Base-by-base conservation (phyloP, 345 rosid genomes). In the Brassica napus region DNA sequence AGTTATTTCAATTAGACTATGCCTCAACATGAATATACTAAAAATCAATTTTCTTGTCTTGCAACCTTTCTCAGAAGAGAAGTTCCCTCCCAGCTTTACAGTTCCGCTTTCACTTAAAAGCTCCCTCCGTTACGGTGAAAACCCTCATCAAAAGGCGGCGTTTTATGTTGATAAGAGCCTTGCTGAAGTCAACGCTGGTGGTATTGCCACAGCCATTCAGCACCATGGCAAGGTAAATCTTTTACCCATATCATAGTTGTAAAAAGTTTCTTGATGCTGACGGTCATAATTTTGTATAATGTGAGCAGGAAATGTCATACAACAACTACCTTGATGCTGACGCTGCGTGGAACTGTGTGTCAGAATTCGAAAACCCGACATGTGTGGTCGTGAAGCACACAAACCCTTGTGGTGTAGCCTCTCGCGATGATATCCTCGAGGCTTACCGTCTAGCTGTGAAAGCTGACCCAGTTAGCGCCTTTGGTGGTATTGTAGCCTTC, bases 321-420 rank as follows among this genome's bases (percentile, higher is more conserved):
- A 95, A 95, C 72, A 95, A 91, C 79, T 90, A 84, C 78, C 82
- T 90, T 66, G 96, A 95, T 82, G 97, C 96, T 37, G 93, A 88
- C 71, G 99, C 93, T 32, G 94, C 98, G n/a, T 95, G 94, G 97
- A 91, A 95, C 83, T 91, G 94, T 67, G 98, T 90, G 5, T 89
- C 92, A 0, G 94, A 95, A 82, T 95, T 95, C 81, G 76, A 86
- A 68, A 82, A 86, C 54, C 97, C 97, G 1, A 89, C 97, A 9
- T 93, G 99, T 84, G 94, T 95, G 31, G 49, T 91, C 65, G 97
- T 95, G 26, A 95, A 95, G 89, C 98, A 91, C 52, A 88, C 93
- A 77, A 90, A 93, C 79, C 99, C 99, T n/a, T 88, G 97, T 83
- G 97, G 98, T 58, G 97, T 89, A 34, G 97, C 98, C 79, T 91